A percentile compares a stretch with the other conserved stretches of the same genome.
Evolutionary conservation across 805 yeast species (phyloP).

Genomic region (Barnettozyma botsteinii): DNA sequence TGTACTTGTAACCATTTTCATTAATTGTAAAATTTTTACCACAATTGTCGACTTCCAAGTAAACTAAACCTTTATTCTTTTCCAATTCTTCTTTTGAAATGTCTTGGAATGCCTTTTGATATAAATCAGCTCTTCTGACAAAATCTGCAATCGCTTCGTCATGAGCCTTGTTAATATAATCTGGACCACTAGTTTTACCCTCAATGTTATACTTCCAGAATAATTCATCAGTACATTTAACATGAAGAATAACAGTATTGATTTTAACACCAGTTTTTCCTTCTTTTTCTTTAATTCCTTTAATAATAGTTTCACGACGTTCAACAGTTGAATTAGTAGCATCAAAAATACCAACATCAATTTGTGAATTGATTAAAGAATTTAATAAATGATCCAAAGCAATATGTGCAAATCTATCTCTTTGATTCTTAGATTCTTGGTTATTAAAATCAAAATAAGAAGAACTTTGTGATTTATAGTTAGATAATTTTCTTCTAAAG

Average conservation of each 20-base stretch:
- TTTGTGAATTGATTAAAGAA: constrained; percentile 35
- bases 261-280: constrained; percentile 27
- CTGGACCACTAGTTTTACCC: constrained; percentile 57
- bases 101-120: constrained; percentile 36
- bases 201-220: constrained; percentile 56
- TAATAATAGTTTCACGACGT: constrained; percentile 28
- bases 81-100: constrained; percentile 30
- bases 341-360: constrained; percentile 54
- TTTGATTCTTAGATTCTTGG: constrained; percentile 35
- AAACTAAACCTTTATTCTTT: constrained; percentile 14
- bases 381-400: constrained; percentile 42
- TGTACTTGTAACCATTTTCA: constrained; percentile 19
- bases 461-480: constrained; percentile 33
- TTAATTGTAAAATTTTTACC: constrained; percentile 20
- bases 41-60: constrained; percentile 18
- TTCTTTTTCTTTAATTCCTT: constrained; percentile 20
- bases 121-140: constrained; percentile 47
- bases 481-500: constrained; percentile 46
- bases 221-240: constrained; percentile 48
- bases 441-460: constrained; percentile 38
- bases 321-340: constrained; percentile 51
- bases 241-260: constrained; percentile 51
- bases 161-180: constrained; percentile 49
- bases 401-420: constrained; percentile 49
- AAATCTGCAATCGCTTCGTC: constrained; percentile 54